These are phyloP conservation scores for Aspergillus pseudoglaucus DNA, from an alignment of 2,329 filamentous ascomycete genomes.

Conservation along the genomic window DNA sequence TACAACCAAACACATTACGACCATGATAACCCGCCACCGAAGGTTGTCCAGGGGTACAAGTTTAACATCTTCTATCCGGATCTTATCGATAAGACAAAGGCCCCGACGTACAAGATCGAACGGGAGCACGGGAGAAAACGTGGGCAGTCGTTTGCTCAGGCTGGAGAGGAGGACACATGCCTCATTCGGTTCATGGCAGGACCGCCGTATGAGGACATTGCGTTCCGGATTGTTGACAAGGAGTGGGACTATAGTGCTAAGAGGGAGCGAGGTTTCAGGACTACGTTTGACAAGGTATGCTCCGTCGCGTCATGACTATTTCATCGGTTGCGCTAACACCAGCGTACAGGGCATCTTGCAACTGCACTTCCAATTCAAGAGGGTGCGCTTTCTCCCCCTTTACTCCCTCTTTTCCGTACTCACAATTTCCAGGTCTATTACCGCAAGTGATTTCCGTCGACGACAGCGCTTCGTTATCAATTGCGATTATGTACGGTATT, in stretches of 20 bases:
- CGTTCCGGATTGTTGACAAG: conserved; percentile 93
- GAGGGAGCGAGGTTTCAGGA: conserved; percentile 86
- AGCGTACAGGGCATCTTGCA: conserved; percentile 73
- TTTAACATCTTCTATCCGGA: conserved; percentile 99
- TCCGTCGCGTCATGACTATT: not conserved
- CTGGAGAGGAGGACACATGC: conserved; percentile 94
- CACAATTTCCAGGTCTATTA: conserved; percentile 38
- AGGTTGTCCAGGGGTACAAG: conserved; percentile 97
- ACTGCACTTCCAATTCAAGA: conserved; percentile 98
- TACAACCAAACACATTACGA: conserved; percentile 99
- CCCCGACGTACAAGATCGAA: conserved; percentile 92
- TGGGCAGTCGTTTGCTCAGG: conserved; percentile 86
- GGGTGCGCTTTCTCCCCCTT: conserved; percentile 51
- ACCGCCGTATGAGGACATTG: conserved; percentile 92
- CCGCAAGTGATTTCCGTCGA: conserved; percentile 33
- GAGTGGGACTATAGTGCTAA: conserved; percentile 99
- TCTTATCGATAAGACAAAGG: conserved; percentile 87
- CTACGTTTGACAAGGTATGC: conserved; percentile 92
- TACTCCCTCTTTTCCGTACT: conserved; percentile 5
- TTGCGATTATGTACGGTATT: not conserved
- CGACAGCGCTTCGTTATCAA: not conserved
- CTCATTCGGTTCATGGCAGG: conserved; percentile 93
- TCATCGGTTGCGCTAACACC: conserved; percentile 3
- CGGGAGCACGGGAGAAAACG: conserved; percentile 82
- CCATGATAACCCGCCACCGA: conserved; percentile 93